These are phyloP conservation scores for Astrothelium subdiscretum DNA, from an alignment of 495 filamentous ascomycete genomes.

Conservation along the genomic window DNA sequence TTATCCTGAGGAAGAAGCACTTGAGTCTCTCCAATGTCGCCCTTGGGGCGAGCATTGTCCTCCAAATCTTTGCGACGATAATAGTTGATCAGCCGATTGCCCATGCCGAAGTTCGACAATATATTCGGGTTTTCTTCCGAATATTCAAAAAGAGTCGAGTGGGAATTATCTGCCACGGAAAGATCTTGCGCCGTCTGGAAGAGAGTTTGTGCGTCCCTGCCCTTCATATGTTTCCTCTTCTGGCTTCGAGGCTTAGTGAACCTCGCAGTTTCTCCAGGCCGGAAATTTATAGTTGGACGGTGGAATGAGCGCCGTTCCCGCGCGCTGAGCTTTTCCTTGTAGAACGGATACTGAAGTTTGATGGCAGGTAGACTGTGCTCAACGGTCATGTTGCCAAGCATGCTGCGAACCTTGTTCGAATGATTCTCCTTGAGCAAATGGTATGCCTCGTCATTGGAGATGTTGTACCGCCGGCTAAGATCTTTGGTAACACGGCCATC, in stretches of 20 bases:
- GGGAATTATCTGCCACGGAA: constrained; percentile 76
- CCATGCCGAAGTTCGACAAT: constrained; percentile 95
- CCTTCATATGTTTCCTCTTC: constrained; percentile 72
- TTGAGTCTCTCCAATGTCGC: constrained; percentile 72
- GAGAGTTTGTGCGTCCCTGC: constrained; percentile 59
- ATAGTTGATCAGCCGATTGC: constrained; percentile 87
- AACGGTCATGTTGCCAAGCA: constrained; percentile 68
- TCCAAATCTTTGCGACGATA: constrained; percentile 79
- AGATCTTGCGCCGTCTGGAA: constrained; percentile 67
- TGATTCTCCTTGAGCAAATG: constrained; percentile 93
- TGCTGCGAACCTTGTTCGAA: constrained; percentile 87
- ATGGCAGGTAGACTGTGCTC: constrained; percentile 88
- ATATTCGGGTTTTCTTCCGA: constrained; percentile 86
- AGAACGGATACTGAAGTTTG: constrained; percentile 86
- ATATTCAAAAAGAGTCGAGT: constrained; percentile 79
- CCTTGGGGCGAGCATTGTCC: constrained; percentile 60
- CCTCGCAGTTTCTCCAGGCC: constrained; percentile 29
- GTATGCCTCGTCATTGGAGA: constrained; percentile 92
- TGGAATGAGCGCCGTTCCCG: constrained; percentile 84
- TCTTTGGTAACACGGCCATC: constrained; percentile 44
- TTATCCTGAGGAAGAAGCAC: constrained; percentile 87
- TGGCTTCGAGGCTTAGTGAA: constrained; percentile 51
- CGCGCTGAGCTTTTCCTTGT: constrained; percentile 69
- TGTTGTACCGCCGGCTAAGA: constrained; percentile 75
- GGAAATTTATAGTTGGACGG: constrained; percentile 58